Percentiles rank a stretch among this genome's conserved stretches.
These are phyloP conservation scores for Incumbomyces lentus DNA, from an alignment of 2,329 filamentous ascomycete species.

Conservation along the genomic window DNA sequence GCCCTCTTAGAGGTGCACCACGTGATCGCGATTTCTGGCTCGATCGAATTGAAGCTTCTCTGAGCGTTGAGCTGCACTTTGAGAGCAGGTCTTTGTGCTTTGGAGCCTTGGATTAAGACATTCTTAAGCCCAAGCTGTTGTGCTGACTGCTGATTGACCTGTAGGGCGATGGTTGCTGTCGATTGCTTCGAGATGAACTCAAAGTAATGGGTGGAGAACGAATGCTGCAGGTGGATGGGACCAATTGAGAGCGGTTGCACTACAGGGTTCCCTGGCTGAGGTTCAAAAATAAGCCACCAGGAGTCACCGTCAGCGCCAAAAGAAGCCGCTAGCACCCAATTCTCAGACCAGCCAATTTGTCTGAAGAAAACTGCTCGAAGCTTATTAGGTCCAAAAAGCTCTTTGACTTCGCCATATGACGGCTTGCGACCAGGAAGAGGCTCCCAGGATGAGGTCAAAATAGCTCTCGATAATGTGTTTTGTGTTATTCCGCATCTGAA, in stretches of 20 bases:
- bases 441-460: conserved; percentile 24
- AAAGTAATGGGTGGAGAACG: conserved; percentile 14
- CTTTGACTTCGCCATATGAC: conserved; percentile 39
- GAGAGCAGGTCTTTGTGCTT: not conserved
- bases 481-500: conserved; percentile 17
- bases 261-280: not conserved
- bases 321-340: conserved; percentile 63
- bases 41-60: not conserved
- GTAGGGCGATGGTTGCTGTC: conserved; percentile 13
- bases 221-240: conserved; percentile 11
- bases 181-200: conserved; percentile 15
- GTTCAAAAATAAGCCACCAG: conserved; percentile 50
- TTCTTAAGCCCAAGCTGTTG: not conserved
- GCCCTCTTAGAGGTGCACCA: conserved; percentile 4
- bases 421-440: conserved; percentile 31
- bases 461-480: conserved; percentile 8
- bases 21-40: not conserved
- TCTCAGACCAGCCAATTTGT: conserved; percentile 57
- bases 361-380: conserved; percentile 59
- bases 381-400: conserved; percentile 53
- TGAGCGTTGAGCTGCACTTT: not conserved
- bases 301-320: conserved; percentile 62
- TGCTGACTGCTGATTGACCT: conserved; percentile 14
- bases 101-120: not conserved
- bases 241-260: not conserved